Conservation (phyloP, 1,284 basidiomycete species). For the Lignosus rhinocerotis region DNA sequence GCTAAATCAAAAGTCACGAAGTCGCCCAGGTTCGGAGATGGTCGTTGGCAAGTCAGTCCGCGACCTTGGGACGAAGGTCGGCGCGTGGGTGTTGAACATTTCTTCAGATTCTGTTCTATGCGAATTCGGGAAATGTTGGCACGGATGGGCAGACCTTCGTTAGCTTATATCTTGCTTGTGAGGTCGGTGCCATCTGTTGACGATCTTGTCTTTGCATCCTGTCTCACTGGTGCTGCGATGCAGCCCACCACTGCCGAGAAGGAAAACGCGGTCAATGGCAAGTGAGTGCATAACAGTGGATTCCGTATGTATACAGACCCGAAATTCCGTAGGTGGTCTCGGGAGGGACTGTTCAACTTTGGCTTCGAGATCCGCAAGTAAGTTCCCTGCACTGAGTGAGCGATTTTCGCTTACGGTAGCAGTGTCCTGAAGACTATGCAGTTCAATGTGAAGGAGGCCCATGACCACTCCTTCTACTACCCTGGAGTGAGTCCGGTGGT, state of each 20-base stretch:
- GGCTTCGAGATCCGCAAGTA: constrained; percentile 80
- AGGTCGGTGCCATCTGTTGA: constrained; percentile 51
- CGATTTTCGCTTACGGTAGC: not conserved
- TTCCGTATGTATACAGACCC: not conserved
- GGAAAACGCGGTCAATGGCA: constrained; percentile 63
- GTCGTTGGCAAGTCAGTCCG: constrained; percentile 65
- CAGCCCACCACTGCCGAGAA: constrained; percentile 79
- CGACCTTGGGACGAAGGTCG: not conserved
- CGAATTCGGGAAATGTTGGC: constrained; percentile 68
- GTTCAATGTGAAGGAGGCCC: constrained; percentile 75
- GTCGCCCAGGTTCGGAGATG: constrained; percentile 65
- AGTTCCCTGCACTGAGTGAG: constrained; percentile 12
- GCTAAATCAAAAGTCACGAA: constrained; percentile 71
- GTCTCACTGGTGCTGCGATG: not conserved
- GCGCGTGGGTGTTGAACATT: not conserved
- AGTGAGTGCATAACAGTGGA: constrained; percentile 37
- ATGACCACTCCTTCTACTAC: constrained; percentile 81
- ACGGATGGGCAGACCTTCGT: constrained; percentile 46
- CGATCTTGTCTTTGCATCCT: not conserved
- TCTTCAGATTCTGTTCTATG: constrained; percentile 73
- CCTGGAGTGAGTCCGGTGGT: constrained; percentile 47
- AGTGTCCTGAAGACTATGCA: constrained; percentile 52
- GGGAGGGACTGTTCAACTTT: constrained; percentile 85
- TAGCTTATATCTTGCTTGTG: constrained; percentile 79
- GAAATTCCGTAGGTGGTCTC: constrained; percentile 58